These are phyloP conservation scores for Paraphoma sp. DNA, from an alignment of 2,329 filamentous ascomycete genomes.

Conservation along the genomic window DNA sequence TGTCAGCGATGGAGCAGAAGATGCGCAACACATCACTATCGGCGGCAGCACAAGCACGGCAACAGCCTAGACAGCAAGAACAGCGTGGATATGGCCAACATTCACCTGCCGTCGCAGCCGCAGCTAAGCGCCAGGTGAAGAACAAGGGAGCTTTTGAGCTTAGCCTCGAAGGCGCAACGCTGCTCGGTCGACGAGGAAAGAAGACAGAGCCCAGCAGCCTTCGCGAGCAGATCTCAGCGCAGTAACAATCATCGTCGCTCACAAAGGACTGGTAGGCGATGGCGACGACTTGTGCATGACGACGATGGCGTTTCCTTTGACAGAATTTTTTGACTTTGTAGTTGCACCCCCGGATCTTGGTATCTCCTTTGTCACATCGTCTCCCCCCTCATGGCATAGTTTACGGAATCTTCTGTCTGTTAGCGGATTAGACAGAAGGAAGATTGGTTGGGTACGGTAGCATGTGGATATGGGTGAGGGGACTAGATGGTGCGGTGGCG, in stretches of 20 bases:
- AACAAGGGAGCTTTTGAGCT: slow-evolving; percentile 89
- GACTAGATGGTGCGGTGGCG: background rate
- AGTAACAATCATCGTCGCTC: slow-evolving; percentile 40
- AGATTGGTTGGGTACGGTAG: background rate
- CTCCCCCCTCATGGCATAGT: slow-evolving; percentile 19
- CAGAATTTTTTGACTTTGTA: slow-evolving; percentile 10
- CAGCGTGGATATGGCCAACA: slow-evolving; percentile 91
- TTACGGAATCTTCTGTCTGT: slow-evolving; percentile 7
- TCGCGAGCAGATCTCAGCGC: slow-evolving; percentile 50
- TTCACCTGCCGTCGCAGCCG: slow-evolving; percentile 80
- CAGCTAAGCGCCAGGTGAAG: slow-evolving; percentile 80
- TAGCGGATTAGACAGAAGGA: background rate
- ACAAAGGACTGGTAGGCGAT: slow-evolving; percentile 35
- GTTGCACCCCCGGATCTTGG: background rate
- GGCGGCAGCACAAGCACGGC: slow-evolving; percentile 67
- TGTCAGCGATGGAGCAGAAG: slow-evolving; percentile 82
- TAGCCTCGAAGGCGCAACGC: slow-evolving; percentile 86
- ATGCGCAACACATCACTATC: slow-evolving; percentile 83
- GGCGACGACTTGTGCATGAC: slow-evolving; percentile 11
- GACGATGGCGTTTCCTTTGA: slow-evolving; percentile 27
- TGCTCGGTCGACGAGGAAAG: slow-evolving; percentile 75
- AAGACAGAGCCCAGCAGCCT: slow-evolving; percentile 55
- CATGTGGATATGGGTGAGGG: background rate
- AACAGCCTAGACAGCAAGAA: slow-evolving; percentile 55
- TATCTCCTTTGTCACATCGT: slow-evolving; percentile 8